Conservation (phyloP, 78 protist species). For the Emiliania huxleyi region DNA sequence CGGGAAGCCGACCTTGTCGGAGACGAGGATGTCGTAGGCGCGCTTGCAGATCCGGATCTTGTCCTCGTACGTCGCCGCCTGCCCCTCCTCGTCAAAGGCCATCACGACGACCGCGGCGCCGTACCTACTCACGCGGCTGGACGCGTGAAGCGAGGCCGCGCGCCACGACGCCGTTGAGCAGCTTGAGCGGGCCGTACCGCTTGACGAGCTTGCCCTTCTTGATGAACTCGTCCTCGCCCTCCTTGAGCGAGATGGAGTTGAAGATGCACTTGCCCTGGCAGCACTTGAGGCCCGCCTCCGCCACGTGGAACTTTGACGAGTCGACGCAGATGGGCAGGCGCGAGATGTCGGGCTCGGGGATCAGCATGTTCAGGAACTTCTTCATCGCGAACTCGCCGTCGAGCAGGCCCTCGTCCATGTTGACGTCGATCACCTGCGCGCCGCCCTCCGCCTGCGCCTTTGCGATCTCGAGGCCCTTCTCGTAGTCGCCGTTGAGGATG, state of each 20-base stretch:
- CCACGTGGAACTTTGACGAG: conserved; percentile 90
- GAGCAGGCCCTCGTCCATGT: conserved; percentile 97
- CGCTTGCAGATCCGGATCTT: conserved; percentile 90
- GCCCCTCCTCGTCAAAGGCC: conserved; percentile 98
- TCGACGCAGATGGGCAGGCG: conserved; percentile 95
- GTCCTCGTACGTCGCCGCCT: conserved; percentile 80
- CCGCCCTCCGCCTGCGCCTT: conserved; percentile 89
- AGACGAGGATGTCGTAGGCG: conserved; percentile 15
- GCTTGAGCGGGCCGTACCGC: too few species aligned
- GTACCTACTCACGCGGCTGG: too few species aligned
- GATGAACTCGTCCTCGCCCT: conserved; percentile 93
- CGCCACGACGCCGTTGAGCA: too few species aligned
- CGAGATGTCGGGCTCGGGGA: conserved; percentile 93
- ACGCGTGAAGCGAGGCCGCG: too few species aligned
- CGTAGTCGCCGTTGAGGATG: conserved; percentile 81
- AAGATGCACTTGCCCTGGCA: conserved; percentile 94
- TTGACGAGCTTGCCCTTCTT: conserved; percentile 72
- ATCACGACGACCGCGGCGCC: conserved; percentile 96
- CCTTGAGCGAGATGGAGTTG: conserved; percentile 91
- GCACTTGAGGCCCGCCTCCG: conserved; percentile 89
- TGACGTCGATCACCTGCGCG: conserved; percentile 96
- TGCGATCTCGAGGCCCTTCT: conserved; percentile 82
- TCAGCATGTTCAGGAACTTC: conserved; percentile 75
- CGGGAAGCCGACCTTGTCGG: conserved; percentile 64
- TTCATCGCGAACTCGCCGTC: conserved; percentile 87